Percentiles rank a stretch among this genome's conserved stretches.
Evolutionary conservation across 1,284 basidiomycete genomes (phyloP).

Genomic region (Uromyces viciae-fabae): DNA sequence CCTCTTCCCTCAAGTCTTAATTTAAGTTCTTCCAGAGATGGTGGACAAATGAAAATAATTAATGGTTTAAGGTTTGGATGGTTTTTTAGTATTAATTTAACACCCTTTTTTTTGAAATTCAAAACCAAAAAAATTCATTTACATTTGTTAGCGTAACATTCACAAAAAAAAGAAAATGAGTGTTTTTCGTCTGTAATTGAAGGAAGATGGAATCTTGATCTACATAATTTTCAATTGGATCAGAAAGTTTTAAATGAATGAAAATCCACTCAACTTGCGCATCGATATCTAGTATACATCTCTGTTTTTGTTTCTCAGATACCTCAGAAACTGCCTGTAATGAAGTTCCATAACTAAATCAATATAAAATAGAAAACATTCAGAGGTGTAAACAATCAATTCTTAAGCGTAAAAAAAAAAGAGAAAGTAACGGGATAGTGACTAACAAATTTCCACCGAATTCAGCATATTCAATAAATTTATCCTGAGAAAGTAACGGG

Average conservation of each 20-base stretch:
- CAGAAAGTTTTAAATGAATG: no score
- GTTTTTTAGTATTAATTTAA: conserved; percentile 76
- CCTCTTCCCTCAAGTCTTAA: conserved; percentile 71
- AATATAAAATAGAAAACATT: background rate
- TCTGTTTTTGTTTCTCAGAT: conserved; percentile 58
- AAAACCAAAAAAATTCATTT: no score
- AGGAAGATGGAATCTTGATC: no score
- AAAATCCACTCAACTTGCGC: conserved; percentile 67
- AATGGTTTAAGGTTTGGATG: conserved; percentile 70
- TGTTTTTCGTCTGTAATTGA: no score
- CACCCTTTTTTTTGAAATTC: conserved; percentile 67
- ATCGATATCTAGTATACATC: conserved; percentile 95
- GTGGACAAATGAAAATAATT: conserved; percentile 90
- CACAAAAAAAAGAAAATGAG: conserved; percentile 35
- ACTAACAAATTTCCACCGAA: conserved; percentile 80
- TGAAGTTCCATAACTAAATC: conserved; percentile 71
- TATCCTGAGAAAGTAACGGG: conserved; percentile 32
- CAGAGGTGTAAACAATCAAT: background rate
- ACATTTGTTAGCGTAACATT: no score
- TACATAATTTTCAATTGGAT: no score
- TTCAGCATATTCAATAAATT: conserved; percentile 63
- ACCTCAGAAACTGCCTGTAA: conserved; percentile 65
- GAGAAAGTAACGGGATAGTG: no score
- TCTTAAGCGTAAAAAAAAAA: background rate
- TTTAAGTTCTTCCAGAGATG: conserved; percentile 67